Percentiles rank a stretch among this genome's conserved stretches.
phyloP scores from a whole-genome alignment of 2,329 filamentous ascomycete genomes.

The Trichoderma sp. region DNA sequence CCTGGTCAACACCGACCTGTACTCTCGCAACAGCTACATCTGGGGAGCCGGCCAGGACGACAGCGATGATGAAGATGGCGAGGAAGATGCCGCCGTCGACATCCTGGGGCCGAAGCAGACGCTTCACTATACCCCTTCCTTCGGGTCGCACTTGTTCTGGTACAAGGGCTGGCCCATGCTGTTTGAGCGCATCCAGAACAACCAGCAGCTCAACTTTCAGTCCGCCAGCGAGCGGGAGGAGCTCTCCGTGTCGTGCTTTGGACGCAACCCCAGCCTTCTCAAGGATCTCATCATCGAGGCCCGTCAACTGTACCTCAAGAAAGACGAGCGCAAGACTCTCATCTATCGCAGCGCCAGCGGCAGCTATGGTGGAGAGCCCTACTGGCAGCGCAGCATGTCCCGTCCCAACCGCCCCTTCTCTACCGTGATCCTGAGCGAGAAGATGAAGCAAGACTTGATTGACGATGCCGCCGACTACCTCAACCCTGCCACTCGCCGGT shows the following conservation, averaged over 20 bases:
- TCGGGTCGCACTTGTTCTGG: slow-evolving; percentile 70
- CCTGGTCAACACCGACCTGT: slow-evolving; percentile 65
- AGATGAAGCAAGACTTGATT: slow-evolving; percentile 61
- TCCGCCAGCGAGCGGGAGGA: slow-evolving; percentile 58
- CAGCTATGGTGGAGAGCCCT: slow-evolving; percentile 45
- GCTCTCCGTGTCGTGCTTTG: slow-evolving; percentile 63
- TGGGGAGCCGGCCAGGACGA: slow-evolving; percentile 53
- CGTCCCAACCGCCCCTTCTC: slow-evolving; percentile 63
- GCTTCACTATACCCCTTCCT: slow-evolving; percentile 66
- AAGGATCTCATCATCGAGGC: slow-evolving; percentile 65
- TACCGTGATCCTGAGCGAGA: slow-evolving; percentile 65
- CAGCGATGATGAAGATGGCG: slow-evolving; percentile 41
- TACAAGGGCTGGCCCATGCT: slow-evolving; percentile 61
- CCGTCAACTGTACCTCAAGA: slow-evolving; percentile 56
- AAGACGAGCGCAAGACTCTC: slow-evolving; percentile 63
- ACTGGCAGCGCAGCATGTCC: slow-evolving; percentile 65
- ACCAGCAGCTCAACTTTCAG: slow-evolving; percentile 46
- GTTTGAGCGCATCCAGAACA: slow-evolving; percentile 57
- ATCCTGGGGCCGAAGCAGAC: slow-evolving; percentile 47
- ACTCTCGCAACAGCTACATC: slow-evolving; percentile 54
- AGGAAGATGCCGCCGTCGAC: slow-evolving; percentile 40
- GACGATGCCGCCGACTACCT: slow-evolving; percentile 66
- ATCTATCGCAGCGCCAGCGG: slow-evolving; percentile 62
- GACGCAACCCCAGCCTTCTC: slow-evolving; percentile 60
- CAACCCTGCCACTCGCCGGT: slow-evolving; percentile 64